Evolutionary conservation across 73 alveolate genomes (phyloP).

Genomic region (Paramecium octaurelia): DNA sequence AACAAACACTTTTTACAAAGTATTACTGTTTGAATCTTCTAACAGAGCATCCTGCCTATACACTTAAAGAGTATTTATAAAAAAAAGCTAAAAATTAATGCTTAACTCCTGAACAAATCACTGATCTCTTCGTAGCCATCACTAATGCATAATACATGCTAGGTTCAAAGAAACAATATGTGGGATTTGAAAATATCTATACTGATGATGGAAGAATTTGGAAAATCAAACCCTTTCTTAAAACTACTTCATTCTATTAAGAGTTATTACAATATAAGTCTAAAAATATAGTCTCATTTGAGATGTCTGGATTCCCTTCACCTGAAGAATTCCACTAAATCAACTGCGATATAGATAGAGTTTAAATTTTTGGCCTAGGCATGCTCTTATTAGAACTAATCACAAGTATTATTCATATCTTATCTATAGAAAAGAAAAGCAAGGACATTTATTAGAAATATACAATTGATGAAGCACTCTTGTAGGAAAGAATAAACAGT

Average conservation of each 20-base stretch:
- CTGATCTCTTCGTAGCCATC: background rate
- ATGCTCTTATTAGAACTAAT: background rate
- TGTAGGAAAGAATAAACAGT: background rate
- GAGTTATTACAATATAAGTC: background rate
- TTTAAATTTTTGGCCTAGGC: background rate
- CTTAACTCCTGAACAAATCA: background rate
- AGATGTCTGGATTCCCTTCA: background rate
- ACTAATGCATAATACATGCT: background rate
- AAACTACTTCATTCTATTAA: background rate
- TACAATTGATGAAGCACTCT: background rate
- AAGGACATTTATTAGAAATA: background rate
- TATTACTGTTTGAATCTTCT: background rate
- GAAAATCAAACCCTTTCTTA: background rate
- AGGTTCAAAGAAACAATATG: background rate
- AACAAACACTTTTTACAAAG: background rate
- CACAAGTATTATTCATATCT: background rate
- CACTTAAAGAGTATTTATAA: background rate
- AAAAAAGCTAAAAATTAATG: background rate
- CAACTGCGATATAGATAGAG: background rate
- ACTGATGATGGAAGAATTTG: background rate
- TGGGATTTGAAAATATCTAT: background rate
- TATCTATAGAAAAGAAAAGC: background rate
- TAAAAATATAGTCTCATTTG: background rate
- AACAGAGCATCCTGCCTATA: background rate
- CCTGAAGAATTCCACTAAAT: background rate